Evolutionary conservation across 129 eudicot species (phyloP), one percentile per base, ranked within the genome.

Genomic region (Pittosporum tobira): DNA sequence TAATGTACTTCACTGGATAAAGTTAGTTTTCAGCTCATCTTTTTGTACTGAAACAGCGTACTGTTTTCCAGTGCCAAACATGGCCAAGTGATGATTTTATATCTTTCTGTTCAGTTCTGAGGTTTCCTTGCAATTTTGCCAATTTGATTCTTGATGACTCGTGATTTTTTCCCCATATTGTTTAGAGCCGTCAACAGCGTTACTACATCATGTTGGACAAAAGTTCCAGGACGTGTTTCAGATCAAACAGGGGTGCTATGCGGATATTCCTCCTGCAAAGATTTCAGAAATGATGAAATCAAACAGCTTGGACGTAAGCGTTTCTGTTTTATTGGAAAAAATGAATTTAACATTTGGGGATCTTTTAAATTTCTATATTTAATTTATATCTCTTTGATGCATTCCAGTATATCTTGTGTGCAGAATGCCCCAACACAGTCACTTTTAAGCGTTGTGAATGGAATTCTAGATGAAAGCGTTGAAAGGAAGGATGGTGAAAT

Each of bases 381-480:
- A 52, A 25, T 46, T 56, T 48, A 36, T 51, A 27, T 52, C 74
- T 50, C 57, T 59, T 38, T 61, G 53, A 70, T 56, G 19, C 27
- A 61, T 64, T 68, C 36, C 43, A 48, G 49, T 28, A 22, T 59
- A 43, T 4, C 61, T 38, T 25, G 19, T 72, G 12, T 65, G 76
- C 83, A 91, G 99, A 84, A 74, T 83, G 96, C 99, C 45, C 96
- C 99, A 14, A 91, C 96, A 25, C 99, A 91, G 71, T 91, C 99
- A 29, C 88, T 91, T 22, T 64, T 91, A 51, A 83, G 88, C 72
- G 79, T 91, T 61, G 87, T 91, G 44, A 91, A 81, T 40, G 85
- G 94, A 48, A 91, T 91, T 69, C 62, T 91, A 75, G 96, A 91
- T 19, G 96, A 91, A 74, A 81, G 94, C 72, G 65, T 83, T 53